Evolutionary conservation across 2,329 filamentous ascomycete genomes (phyloP), one percentile per base, ranked within the genome.

Genomic region (Ophiostoma tasmaniense): DNA sequence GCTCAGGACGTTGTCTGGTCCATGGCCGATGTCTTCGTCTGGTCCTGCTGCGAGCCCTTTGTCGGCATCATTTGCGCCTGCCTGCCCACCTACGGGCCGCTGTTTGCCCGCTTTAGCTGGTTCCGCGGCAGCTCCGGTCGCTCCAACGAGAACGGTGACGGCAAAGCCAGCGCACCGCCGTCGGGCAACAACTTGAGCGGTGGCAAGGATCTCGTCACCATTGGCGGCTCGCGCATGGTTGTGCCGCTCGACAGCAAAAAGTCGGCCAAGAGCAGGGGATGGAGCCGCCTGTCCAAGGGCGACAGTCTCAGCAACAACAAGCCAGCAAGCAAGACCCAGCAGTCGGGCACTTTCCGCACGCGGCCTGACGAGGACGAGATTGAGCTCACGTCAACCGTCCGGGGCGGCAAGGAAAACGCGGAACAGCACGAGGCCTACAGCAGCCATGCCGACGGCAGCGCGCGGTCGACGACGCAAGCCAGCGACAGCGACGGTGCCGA

Each of bases 11-110:
- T 61, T 5, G 55, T 61, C 13, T 61, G 55, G 55, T 30, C 55
- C 25, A 61, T 61, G 55, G 55, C 55, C 11, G 55, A 61, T 14
- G 55, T 61, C 13, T 61, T 61, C 30, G 55, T 61, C 22, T 61
- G 55, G 55, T 61, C 55, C 55, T 61, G 55, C 55, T 61, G 55
- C 13, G 55, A 61, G 25, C 55, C 55, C 8, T 61, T 61, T 30
- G 55, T 61, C 55, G 55, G 55, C 7, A 61, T 61, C 55, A 61
- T 61, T 14, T 61, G 55, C 55, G 55, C 55, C 3, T 61, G 55
- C 13, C 25, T 61, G 55, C 55, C 55, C 55, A 61, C 55, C 55
- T 61, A 61, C 14, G 55, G 55, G 1, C 55, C 55, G 25, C 25
- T 61, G 55, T 20, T 61, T 28, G 25, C 25, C 2, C 55, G 55